A percentile compares a stretch with the other conserved stretches of the same genome.
These are phyloP conservation scores for Fragilaria radians DNA, from an alignment of 108 stramenopile species.

Conservation along the genomic window DNA sequence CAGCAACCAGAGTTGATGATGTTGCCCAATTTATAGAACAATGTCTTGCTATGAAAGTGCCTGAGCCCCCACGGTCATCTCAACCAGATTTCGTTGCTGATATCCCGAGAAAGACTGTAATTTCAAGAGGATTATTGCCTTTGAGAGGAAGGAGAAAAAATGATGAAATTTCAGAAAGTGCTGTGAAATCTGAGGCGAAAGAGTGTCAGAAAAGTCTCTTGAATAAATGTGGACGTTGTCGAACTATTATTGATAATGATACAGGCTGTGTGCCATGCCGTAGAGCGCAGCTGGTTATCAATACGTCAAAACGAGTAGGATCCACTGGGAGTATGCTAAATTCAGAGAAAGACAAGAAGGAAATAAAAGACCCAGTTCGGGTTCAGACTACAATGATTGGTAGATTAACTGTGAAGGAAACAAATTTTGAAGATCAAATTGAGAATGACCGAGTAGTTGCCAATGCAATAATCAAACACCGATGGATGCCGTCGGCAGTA, in stretches of 20 bases:
- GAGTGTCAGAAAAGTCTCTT: slow-evolving; percentile 5
- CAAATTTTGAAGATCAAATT: slow-evolving; percentile 22
- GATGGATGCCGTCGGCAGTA: slow-evolving; percentile 66
- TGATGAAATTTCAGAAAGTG: slow-evolving; percentile 14
- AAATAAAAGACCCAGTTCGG: slow-evolving; percentile 18
- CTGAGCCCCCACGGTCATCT: slow-evolving; percentile 28
- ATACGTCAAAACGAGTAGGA: slow-evolving; percentile 42
- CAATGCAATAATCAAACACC: slow-evolving; percentile 36
- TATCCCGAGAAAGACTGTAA: slow-evolving; percentile 5
- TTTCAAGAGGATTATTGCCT: slow-evolving; percentile 18
- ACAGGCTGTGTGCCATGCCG: slow-evolving; percentile 65
- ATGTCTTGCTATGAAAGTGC: slow-evolving; percentile 45
- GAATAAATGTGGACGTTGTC: slow-evolving; percentile 62
- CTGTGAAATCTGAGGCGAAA: slow-evolving; percentile 4
- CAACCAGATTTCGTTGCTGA: background rate
- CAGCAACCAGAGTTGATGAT: slow-evolving; percentile 59
- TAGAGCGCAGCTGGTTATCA: slow-evolving; percentile 50
- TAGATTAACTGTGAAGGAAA: slow-evolving; percentile 39
- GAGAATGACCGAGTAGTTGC: slow-evolving; percentile 30
- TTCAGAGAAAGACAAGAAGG: slow-evolving; percentile 7
- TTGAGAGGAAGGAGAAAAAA: slow-evolving; percentile 28
- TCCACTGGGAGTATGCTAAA: slow-evolving; percentile 3
- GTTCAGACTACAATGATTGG: slow-evolving; percentile 59
- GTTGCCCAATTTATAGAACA: slow-evolving; percentile 63
- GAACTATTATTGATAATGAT: slow-evolving; percentile 35